phyloP scores from a whole-genome alignment of 2,329 filamentous ascomycete genomes.

The Didymella glomerata region DNA sequence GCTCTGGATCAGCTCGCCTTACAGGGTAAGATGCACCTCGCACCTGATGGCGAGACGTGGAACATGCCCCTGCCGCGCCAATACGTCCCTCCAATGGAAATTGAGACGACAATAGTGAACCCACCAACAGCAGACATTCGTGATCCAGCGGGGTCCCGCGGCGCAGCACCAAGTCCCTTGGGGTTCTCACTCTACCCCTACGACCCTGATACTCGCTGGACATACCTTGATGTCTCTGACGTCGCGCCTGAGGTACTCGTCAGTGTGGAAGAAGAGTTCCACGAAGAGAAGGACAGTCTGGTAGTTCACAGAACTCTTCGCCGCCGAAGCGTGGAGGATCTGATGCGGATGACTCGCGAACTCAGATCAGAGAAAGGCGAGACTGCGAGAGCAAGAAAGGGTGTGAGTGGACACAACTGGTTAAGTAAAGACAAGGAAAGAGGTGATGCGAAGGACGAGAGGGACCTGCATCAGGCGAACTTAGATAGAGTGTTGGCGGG shows the following conservation, averaged over 20 bases:
- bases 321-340: conserved; percentile 25
- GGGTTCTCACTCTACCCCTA: conserved; percentile 22
- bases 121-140: neutral
- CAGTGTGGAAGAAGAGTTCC: conserved; percentile 28
- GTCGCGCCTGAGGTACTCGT: conserved; percentile 30
- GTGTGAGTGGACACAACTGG: conserved; percentile 15
- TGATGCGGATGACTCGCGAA: conserved; percentile 32
- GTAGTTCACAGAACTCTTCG: conserved; percentile 29
- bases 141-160: conserved; percentile 8
- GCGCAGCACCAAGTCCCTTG: conserved; percentile 18
- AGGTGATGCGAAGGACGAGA: conserved; percentile 27
- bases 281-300: conserved; percentile 25
- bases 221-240: conserved; percentile 29
- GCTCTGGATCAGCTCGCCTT: conserved; percentile 11
- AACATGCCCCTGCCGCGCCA: conserved; percentile 4
- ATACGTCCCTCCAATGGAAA: neutral
- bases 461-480: conserved; percentile 21
- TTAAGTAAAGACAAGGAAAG: conserved; percentile 44
- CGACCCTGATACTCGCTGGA: conserved; percentile 24
- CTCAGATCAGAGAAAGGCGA: conserved; percentile 14
- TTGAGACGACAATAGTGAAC: neutral
- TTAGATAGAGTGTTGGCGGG: conserved; percentile 27
- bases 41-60: conserved; percentile 15
- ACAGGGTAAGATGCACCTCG: conserved; percentile 13
- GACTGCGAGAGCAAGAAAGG: neutral